A percentile compares a stretch with the other conserved stretches of the same genome.
These are phyloP conservation scores for Hygrophoropsis aurantiaca DNA, from an alignment of 768 basidiomycete species.

Conservation along the genomic window DNA sequence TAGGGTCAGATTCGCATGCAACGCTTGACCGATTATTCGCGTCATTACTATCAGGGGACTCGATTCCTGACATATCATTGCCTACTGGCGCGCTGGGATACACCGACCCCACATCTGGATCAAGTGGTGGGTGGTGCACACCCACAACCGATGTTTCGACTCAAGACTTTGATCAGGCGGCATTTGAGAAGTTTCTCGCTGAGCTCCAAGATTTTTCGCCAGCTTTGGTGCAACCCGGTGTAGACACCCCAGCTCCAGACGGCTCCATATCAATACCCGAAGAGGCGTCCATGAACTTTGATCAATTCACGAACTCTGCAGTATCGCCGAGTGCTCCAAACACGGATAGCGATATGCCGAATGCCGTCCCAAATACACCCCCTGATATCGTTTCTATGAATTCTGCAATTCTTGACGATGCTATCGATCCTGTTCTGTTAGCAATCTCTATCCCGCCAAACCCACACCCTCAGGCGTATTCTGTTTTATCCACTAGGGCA, in stretches of 20 bases:
- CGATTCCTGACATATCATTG: not conserved
- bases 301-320: too few relatives aligned
- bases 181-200: conserved; percentile 52
- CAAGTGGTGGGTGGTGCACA: conserved; percentile 9
- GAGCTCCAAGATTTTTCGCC: conserved; percentile 47
- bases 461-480: not conserved
- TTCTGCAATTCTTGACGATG: conserved; percentile 15
- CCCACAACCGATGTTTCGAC: conserved; percentile 7
- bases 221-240: conserved; percentile 9
- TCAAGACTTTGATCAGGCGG: conserved; percentile 34
- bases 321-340: too few relatives aligned
- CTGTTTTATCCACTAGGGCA: conserved; percentile 5
- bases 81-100: not conserved
- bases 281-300: too few relatives aligned
- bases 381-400: too few relatives aligned
- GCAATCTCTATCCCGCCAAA: conserved; percentile 22
- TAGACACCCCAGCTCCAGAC: conserved; percentile 5
- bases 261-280: too few relatives aligned
- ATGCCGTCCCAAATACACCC: too few relatives aligned
- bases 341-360: too few relatives aligned
- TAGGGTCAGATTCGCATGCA: too few relatives aligned
- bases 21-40: conserved; percentile 41
- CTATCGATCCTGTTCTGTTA: conserved; percentile 33
- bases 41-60: conserved; percentile 33
- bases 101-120: not conserved